A percentile compares a stretch with the other conserved stretches of the same genome.
phyloP scores from a whole-genome alignment of 1,284 basidiomycete species.

The Hemileia vastatrix region DNA sequence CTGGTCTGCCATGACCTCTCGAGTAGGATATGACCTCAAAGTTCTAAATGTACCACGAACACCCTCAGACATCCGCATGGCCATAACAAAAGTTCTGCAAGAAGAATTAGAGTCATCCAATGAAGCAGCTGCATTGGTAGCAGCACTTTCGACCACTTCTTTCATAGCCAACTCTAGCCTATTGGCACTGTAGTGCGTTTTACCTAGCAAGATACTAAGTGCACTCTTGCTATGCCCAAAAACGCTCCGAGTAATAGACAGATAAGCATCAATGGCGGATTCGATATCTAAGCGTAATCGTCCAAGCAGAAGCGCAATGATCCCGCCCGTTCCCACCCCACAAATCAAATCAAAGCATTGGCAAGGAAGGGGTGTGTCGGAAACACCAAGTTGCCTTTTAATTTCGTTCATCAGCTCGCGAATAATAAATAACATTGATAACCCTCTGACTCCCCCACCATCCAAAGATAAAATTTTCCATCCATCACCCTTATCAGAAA shows the following conservation, averaged over 20 bases:
- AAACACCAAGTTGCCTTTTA: neutral
- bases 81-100: constrained; percentile 16
- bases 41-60: neutral
- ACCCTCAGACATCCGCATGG: neutral
- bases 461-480: constrained; percentile 28
- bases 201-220: neutral
- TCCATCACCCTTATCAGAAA: neutral
- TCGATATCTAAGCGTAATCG: constrained; percentile 14
- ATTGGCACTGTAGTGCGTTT: constrained; percentile 1
- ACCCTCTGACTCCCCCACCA: constrained; percentile 28
- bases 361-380: constrained; percentile 13
- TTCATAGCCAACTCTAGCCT: constrained; percentile 2
- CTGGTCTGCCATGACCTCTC: constrained; percentile 1
- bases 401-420: constrained; percentile 6
- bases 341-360: constrained; percentile 28
- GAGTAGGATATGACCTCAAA: constrained; percentile 1
- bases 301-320: constrained; percentile 29
- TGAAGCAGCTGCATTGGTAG: neutral
- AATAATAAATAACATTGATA: constrained; percentile 17
- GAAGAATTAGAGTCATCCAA: neutral
- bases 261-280: constrained; percentile 23
- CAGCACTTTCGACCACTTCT: constrained; percentile 6
- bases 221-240: constrained; percentile 25
- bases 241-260: constrained; percentile 19
- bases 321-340: constrained; percentile 26